A percentile compares a stretch with the other conserved stretches of the same genome.
phyloP scores from a whole-genome alignment of 2,329 filamentous ascomycete genomes.

The Exophiala xenobiotica region DNA sequence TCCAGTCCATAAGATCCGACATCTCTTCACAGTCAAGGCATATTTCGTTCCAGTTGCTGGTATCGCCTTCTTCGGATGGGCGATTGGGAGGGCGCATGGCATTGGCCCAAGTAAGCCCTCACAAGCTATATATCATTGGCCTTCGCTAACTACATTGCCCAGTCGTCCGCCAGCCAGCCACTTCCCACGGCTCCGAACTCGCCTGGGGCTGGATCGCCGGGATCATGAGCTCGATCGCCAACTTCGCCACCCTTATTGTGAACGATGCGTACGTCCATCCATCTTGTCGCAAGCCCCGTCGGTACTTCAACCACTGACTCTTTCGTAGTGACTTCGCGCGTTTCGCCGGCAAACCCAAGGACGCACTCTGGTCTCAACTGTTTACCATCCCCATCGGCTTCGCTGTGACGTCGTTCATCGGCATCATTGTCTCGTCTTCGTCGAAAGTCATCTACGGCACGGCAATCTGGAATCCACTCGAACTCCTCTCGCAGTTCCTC shows the following conservation, averaged over 20 bases:
- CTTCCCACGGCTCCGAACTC: slow-evolving; percentile 64
- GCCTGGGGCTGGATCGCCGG: slow-evolving; percentile 82
- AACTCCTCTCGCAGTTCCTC: slow-evolving; percentile 40
- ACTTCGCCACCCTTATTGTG: slow-evolving; percentile 82
- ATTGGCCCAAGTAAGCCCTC: slow-evolving; percentile 67
- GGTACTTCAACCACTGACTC: slow-evolving; percentile 41
- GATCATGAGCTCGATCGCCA: slow-evolving; percentile 85
- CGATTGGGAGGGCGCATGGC: slow-evolving; percentile 75
- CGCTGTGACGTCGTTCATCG: slow-evolving; percentile 34
- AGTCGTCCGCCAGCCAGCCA: slow-evolving; percentile 69
- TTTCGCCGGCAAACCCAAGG: slow-evolving; percentile 53
- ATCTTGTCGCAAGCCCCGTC: neutral
- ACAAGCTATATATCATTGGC: too few relatives aligned
- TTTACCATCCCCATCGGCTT: slow-evolving; percentile 29
- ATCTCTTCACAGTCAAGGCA: slow-evolving; percentile 88
- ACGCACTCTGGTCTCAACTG: slow-evolving; percentile 30
- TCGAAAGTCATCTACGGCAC: slow-evolving; percentile 37
- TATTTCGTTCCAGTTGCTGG: slow-evolving; percentile 81
- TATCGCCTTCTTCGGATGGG: slow-evolving; percentile 84
- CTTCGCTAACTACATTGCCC: too few relatives aligned
- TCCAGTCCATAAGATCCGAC: slow-evolving; percentile 50
- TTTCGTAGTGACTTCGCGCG: slow-evolving; percentile 66
- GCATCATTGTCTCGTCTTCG: slow-evolving; percentile 39
- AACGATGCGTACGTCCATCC: slow-evolving; percentile 51
- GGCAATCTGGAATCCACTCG: slow-evolving; percentile 46